A percentile compares a stretch with the other conserved stretches of the same genome.
Conservation (phyloP, 1,139 yeast species). For the Maudiozyma humilis region DNA sequence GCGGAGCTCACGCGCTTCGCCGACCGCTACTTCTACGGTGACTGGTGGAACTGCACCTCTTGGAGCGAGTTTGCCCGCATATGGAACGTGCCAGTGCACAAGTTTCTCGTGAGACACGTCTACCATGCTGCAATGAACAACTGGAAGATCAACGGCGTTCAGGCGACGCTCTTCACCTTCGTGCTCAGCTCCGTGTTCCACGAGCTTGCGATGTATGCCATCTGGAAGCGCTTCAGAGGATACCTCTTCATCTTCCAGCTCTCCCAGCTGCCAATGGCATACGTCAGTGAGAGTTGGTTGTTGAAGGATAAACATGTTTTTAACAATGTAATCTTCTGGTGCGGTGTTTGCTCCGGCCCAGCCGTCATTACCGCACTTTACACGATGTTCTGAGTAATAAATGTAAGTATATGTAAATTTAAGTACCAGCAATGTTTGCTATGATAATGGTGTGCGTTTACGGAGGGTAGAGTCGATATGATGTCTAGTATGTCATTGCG, state of each 20-base stretch:
- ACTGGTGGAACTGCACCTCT: conserved; percentile 90
- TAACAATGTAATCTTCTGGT: conserved; percentile 78
- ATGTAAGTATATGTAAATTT: neutral
- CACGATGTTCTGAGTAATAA: conserved; percentile 45
- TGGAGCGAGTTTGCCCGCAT: conserved; percentile 87
- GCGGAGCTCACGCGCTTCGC: conserved; percentile 78
- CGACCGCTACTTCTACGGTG: conserved; percentile 81
- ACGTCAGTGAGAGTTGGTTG: conserved; percentile 4
- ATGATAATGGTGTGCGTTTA: too few relatives aligned
- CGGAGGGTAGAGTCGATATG: too few relatives aligned
- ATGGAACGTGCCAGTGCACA: conserved; percentile 89
- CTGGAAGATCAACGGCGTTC: conserved; percentile 48
- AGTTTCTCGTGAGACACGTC: conserved; percentile 76
- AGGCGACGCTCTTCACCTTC: conserved; percentile 72
- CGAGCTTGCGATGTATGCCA: conserved; percentile 80
- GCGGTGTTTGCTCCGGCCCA: conserved; percentile 84
- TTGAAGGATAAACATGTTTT: conserved; percentile 31
- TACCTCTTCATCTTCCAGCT: conserved; percentile 69
- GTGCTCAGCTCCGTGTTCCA: conserved; percentile 72
- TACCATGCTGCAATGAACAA: conserved; percentile 79
- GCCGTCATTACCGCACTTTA: conserved; percentile 74
- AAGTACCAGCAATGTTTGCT: too few relatives aligned
- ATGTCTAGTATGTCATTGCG: neutral
- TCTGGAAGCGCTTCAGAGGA: conserved; percentile 70
- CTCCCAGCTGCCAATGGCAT: conserved; percentile 45